These are phyloP conservation scores for Mycena capillaripes DNA, from an alignment of 768 basidiomycete genomes.

Conservation along the genomic window DNA sequence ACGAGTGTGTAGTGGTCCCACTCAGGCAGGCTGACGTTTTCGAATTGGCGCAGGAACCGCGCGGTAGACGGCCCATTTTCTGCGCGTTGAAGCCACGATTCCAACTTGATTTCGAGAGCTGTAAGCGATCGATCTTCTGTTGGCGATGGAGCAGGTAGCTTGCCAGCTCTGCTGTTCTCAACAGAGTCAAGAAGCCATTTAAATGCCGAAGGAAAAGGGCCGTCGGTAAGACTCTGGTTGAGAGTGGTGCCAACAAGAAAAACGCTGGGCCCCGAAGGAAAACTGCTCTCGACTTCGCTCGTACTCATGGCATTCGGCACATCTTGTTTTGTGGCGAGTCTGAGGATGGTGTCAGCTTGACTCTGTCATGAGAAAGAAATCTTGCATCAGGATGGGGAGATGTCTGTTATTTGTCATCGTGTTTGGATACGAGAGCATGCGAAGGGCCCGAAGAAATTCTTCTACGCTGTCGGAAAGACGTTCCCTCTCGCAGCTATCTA, in stretches of 20 bases:
- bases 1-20: slow-evolving; percentile 68
- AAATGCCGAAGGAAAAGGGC: slow-evolving; percentile 54
- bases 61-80: slow-evolving; percentile 46
- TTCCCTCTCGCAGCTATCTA: slow-evolving; percentile 68
- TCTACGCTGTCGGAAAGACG: slow-evolving; percentile 67
- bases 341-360: slow-evolving; percentile 36
- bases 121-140: slow-evolving; percentile 33
- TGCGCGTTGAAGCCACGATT: slow-evolving; percentile 52
- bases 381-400: slow-evolving; percentile 53
- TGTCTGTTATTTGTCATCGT: slow-evolving; percentile 20
- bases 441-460: slow-evolving; percentile 58
- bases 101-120: slow-evolving; percentile 40
- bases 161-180: slow-evolving; percentile 40
- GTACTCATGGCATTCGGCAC: slow-evolving; percentile 63
- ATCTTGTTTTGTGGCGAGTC: slow-evolving; percentile 76
- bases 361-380: not conserved
- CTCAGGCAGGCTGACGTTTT: slow-evolving; percentile 48
- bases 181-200: slow-evolving; percentile 54
- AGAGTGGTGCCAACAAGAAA: slow-evolving; percentile 46
- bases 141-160: slow-evolving; percentile 14
- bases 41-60: slow-evolving; percentile 53
- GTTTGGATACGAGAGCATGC: slow-evolving; percentile 48
- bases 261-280: slow-evolving; percentile 50
- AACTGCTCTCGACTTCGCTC: slow-evolving; percentile 56
- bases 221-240: slow-evolving; percentile 35